These are phyloP conservation scores for Vitis hybrid DNA, from an alignment of 177 flowering plant species.

Conservation along the genomic window DNA sequence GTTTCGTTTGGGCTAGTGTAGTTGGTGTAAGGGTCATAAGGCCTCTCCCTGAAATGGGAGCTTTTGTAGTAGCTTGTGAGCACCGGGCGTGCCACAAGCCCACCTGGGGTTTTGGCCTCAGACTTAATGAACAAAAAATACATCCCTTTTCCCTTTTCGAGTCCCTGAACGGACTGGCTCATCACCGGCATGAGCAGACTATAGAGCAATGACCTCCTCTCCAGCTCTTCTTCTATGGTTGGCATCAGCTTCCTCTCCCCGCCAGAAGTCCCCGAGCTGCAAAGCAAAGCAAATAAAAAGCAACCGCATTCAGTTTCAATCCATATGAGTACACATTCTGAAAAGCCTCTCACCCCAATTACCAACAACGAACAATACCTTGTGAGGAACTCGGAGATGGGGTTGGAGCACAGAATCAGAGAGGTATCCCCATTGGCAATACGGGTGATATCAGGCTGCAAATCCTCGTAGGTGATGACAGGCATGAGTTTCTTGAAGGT, in stretches of 20 bases:
- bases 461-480: constrained; percentile 69
- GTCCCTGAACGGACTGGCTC: constrained; percentile 73
- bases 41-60: constrained; percentile 64
- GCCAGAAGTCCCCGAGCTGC: constrained; percentile 90
- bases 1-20: constrained; percentile 95
- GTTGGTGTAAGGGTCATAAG: constrained; percentile 83
- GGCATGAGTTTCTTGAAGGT: constrained; percentile 78
- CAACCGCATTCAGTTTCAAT: constrained; percentile 3
- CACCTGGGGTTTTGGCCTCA: constrained; percentile 83
- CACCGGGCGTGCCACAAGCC: constrained; percentile 79
- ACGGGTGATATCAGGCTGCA: constrained; percentile 64
- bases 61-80: constrained; percentile 93
- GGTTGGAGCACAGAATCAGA: constrained; percentile 63
- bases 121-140: constrained; percentile 85
- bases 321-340: not conserved
- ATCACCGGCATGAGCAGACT: constrained; percentile 93
- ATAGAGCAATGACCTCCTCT: constrained; percentile 62
- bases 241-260: constrained; percentile 97
- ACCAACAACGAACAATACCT: constrained; percentile 37
- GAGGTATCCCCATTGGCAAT: constrained; percentile 81
- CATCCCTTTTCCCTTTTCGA: constrained; percentile 95
- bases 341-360: not conserved
- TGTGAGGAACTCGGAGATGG: constrained; percentile 90
- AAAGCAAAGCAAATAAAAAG: constrained; percentile 6
- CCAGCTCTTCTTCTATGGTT: constrained; percentile 79